Percentiles rank a stretch among this genome's conserved stretches.
Conservation (phyloP, 148 eudicot species). For the Vaccinium vitisidaea region DNA sequence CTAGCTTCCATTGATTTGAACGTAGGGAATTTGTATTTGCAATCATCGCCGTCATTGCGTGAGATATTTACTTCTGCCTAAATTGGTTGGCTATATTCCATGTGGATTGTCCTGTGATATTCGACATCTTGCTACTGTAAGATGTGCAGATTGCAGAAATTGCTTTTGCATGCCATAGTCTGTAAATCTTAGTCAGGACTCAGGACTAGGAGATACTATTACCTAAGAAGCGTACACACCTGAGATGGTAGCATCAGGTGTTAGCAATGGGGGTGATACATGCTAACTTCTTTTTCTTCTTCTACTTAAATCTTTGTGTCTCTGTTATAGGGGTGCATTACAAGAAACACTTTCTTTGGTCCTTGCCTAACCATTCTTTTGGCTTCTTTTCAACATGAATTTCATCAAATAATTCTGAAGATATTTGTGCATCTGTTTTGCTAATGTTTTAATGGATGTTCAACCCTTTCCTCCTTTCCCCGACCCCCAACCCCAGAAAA, state of each 20-base stretch:
- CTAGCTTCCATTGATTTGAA: not conserved
- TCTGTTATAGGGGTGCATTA: not conserved
- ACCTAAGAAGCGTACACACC: not conserved
- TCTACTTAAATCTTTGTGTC: not conserved
- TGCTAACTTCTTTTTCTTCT: not conserved
- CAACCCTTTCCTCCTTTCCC: too few species aligned
- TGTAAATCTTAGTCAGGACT: not conserved
- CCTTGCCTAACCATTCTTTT: slow-evolving; percentile 8
- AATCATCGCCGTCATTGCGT: not conserved
- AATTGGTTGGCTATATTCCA: not conserved
- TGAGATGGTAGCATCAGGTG: not conserved
- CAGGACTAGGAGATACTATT: not conserved
- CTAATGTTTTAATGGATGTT: not conserved
- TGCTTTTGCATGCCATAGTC: not conserved
- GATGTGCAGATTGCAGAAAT: not conserved
- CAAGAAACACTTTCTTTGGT: not conserved
- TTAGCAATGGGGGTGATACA: not conserved
- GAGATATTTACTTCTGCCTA: not conserved
- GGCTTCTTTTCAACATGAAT: not conserved
- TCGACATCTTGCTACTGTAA: not conserved
- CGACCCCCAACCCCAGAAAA: not conserved
- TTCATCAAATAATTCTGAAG: not conserved
- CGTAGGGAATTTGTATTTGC: not conserved
- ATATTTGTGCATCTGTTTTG: not conserved
- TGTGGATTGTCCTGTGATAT: not conserved